Base-by-base conservation (phyloP, 2,329 filamentous ascomycete genomes). In the Epicoccum sorghinum region DNA sequence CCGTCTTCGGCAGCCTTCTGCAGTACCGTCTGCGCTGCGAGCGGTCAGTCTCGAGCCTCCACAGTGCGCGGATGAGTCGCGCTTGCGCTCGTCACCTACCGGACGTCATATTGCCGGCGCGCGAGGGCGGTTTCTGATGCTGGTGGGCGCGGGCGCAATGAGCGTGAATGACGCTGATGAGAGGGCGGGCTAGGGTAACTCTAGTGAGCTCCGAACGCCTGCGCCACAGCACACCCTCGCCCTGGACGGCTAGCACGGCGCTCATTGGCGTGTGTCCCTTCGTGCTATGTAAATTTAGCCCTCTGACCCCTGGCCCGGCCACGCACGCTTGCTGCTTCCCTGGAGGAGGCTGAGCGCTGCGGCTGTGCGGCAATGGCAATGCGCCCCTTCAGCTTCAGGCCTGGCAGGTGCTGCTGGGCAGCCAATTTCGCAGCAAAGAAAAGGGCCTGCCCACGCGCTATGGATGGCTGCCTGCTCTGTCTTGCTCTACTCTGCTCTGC, bases 1-100 rank as follows among this genome's bases (percentile, higher is more conserved):
- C 84, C 84, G 71, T 85, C 81, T 67, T 79, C 79, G 68, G 83
- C 84, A 60, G 82, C 83, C 53, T 75, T 70, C 64, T 83, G 79
- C 39, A 88, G 78, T 45, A 83, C 73, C 60, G 79, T 76, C 64
- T 86, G 82, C 65, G 65, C 71, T 73, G 55, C 23, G 33, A 24
- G 39, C 36, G 27, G 54, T 68, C 58, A 72, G 66, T 61, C 63
- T 29, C 51, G 32, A 56, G 47, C 24, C 2, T 14, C 14, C 13
- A 13, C 3, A 24, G 27, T 22, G n/a, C 30, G 14, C 4, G 24
- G 24, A 40, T 8, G 35, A 29, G 14, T 14, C 23, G 38, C 38
- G 38, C 7, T 12, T 25, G 38, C 27, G 38, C 38, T 23, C 12
- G 24, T n/a, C 25, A 41, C 39, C 7, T 53, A 58, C 59, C 43